Evolutionary conservation across 108 stramenopile genomes (phyloP), one percentile per base, ranked within the genome.

Genomic region (Cyclotella sp.): DNA sequence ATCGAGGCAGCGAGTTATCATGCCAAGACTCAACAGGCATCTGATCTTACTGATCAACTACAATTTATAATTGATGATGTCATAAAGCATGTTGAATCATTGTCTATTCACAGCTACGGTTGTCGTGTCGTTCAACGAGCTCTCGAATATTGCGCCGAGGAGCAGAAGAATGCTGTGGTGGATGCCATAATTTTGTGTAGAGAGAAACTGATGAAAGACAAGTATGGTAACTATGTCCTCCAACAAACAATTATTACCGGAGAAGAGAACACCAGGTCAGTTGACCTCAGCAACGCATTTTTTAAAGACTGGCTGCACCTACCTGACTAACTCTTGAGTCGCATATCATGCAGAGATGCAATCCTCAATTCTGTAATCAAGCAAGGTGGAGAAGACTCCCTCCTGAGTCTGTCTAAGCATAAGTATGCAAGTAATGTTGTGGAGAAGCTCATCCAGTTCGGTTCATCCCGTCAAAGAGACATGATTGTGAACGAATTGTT

Each of bases 341-440:
- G 34, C 34, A 34, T 34, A 6, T 34, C 2, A 34, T 34, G 34
- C 6, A 58, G 55, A 58, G 55, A 27, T 26, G 13, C 9, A 3
- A 58, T 58, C 26, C 55, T 58, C 26, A 58, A 24, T 13, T 27
- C 55, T 3, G 24, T 21, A 26, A 21, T 24, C 2, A 24, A 27
- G 16, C 13, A 13, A 62, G 24, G 22, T 24, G 55, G 61, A 19
- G 29, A 27, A 41, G 68, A 49, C 3, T 40, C 68, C 16, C 70
- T 98, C 28, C 70, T 98, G 46, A 79, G 73, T 19, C 86, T 96
- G 29, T 93, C 95, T 19, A 90, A 91, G 34, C 97, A 99, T 73
- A 99, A 99, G 77, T 97, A 97, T 84, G 96, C 97, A 26, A 95
- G 93, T 57, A 99, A 99, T 73, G 97, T 99, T 21, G 94, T 99